A percentile compares a stretch with the other conserved stretches of the same genome.
Conservation (phyloP, 2,329 filamentous ascomycete species). For the Botrytis porri region DNA sequence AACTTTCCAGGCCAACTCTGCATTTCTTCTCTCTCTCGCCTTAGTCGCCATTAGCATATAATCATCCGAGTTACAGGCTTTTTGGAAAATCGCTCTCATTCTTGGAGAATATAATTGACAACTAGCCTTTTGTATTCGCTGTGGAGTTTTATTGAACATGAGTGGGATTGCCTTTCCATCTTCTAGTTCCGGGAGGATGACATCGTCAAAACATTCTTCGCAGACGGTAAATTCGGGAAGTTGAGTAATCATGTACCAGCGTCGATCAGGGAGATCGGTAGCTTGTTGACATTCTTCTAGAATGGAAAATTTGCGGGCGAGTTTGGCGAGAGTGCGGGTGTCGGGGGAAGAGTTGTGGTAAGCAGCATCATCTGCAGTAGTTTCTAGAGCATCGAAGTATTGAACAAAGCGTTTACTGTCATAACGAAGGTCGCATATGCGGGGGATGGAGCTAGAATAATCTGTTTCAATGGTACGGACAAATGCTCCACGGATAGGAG, state of each 20-base stretch:
- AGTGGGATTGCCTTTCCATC: slow-evolving; percentile 55
- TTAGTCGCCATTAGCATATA: slow-evolving; percentile 58
- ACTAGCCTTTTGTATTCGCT: slow-evolving; percentile 51
- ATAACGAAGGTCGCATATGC: slow-evolving; percentile 68
- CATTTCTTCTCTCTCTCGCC: slow-evolving; percentile 52
- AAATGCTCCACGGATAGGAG: slow-evolving; percentile 67
- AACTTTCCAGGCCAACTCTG: slow-evolving; percentile 31
- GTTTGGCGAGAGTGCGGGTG: slow-evolving; percentile 29
- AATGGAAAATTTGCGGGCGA: slow-evolving; percentile 29
- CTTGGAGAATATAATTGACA: slow-evolving; percentile 80
- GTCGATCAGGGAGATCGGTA: slow-evolving; percentile 53
- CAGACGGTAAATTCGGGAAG: slow-evolving; percentile 81
- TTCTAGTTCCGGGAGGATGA: slow-evolving; percentile 67
- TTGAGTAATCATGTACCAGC: slow-evolving; percentile 76
- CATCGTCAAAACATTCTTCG: slow-evolving; percentile 78
- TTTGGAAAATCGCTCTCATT: slow-evolving; percentile 72
- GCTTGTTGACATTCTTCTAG: slow-evolving; percentile 39
- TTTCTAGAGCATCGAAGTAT: slow-evolving; percentile 61
- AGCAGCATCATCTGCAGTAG: slow-evolving; percentile 51
- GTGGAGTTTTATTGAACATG: slow-evolving; percentile 62
- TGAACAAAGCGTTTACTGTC: slow-evolving; percentile 54
- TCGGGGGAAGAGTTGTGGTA: slow-evolving; percentile 31
- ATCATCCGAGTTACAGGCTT: slow-evolving; percentile 65
- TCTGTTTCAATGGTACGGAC: slow-evolving; percentile 36
- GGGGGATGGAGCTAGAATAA: slow-evolving; percentile 46